A percentile compares a stretch with the other conserved stretches of the same genome.
These are phyloP conservation scores for Neobulgaria alba DNA, from an alignment of 2,329 filamentous ascomycete genomes.

Conservation along the genomic window DNA sequence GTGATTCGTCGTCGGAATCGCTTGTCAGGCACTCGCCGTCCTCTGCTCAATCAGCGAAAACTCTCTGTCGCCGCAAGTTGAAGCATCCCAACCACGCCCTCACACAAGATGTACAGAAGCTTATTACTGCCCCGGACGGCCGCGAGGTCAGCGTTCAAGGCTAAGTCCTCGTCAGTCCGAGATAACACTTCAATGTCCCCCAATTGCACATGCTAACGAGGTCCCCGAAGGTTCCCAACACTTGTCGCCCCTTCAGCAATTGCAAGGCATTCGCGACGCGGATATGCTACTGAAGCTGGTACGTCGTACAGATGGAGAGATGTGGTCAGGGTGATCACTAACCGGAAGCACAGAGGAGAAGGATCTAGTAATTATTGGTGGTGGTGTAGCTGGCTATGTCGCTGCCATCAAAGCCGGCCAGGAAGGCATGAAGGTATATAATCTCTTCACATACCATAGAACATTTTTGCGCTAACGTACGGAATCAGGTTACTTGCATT, in stretches of 20 bases:
- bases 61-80: conserved; percentile 6
- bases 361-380: conserved; percentile 94
- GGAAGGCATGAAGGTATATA: conserved; percentile 79
- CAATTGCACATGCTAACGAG: conserved; percentile 12
- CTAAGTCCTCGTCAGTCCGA: conserved; percentile 40
- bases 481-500: conserved; percentile 76
- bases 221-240: conserved; percentile 39
- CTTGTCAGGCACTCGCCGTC: too few species aligned
- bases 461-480: conserved; percentile 9
- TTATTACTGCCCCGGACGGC: conserved; percentile 52
- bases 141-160: conserved; percentile 47
- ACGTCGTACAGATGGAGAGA: conserved; percentile 15
- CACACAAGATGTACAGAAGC: conserved; percentile 48
- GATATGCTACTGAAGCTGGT: conserved; percentile 44
- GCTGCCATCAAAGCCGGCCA: conserved; percentile 98
- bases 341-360: conserved; percentile 60
- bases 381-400: conserved; percentile 96
- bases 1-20: too few species aligned
- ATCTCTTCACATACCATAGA: too few species aligned
- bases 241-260: conserved; percentile 37
- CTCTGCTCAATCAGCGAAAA: too few species aligned
- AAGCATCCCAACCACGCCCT: conserved; percentile 15
- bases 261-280: conserved; percentile 49
- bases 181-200: conserved; percentile 11
- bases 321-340: background rate